Evolutionary conservation across 2,329 filamentous ascomycete genomes (phyloP).

Genomic region (Penicillium verrucosum): DNA sequence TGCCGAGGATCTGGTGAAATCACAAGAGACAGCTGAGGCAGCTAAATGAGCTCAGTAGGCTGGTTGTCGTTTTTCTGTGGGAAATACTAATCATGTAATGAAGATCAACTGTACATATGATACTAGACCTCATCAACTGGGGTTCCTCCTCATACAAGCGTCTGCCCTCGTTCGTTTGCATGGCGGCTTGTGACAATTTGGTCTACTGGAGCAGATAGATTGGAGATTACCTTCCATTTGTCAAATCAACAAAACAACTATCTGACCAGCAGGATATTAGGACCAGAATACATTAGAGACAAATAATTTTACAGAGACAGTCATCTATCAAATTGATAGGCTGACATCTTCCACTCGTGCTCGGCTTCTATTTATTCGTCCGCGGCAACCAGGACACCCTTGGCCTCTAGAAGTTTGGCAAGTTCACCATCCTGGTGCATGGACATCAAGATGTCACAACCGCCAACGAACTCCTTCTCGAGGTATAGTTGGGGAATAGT

Average conservation of each 20-base stretch:
- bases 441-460: conserved; percentile 93
- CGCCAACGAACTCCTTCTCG: conserved; percentile 91
- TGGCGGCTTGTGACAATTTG: neutral
- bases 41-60: conserved; percentile 11
- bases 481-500: conserved; percentile 97
- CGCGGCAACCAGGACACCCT: conserved; percentile 72
- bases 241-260: neutral
- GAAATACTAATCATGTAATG: conserved; percentile 6
- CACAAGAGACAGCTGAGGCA: conserved; percentile 52
- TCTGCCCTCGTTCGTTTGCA: neutral
- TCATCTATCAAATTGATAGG: conserved; percentile 6
- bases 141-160: conserved; percentile 1
- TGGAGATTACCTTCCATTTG: neutral
- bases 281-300: conserved; percentile 8
- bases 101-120: conserved; percentile 18
- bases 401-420: conserved; percentile 87
- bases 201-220: neutral
- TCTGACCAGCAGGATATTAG: conserved; percentile 10
- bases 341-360: neutral
- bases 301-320: conserved; percentile 18
- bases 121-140: conserved; percentile 14
- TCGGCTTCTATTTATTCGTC: conserved; percentile 40
- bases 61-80: neutral
- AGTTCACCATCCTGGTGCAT: conserved; percentile 97
- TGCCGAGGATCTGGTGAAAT: conserved; percentile 64